Evolutionary conservation across 352 stramenopile species (phyloP).

Genomic region (Phytopythium delawarense): DNA sequence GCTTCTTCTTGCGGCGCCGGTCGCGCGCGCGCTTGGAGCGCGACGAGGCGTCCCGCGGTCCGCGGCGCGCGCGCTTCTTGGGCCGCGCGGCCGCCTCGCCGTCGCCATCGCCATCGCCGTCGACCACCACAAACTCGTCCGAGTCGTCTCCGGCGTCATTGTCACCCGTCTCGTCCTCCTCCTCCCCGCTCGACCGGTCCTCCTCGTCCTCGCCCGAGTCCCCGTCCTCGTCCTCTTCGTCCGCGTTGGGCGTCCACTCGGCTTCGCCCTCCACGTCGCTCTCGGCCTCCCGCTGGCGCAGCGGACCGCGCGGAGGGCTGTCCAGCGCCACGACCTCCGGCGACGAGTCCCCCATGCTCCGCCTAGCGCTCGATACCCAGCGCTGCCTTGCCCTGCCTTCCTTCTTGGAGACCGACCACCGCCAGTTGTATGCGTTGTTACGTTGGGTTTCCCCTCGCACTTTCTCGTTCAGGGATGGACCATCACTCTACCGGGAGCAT

Average conservation of each 20-base stretch:
- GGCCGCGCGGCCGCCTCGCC: conserved; percentile 4
- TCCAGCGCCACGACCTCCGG: conserved; percentile 8
- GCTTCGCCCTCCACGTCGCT: conserved; percentile 21
- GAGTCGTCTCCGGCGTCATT: conserved; percentile 13
- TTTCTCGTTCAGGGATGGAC: conserved; percentile 8
- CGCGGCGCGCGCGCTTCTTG: conserved; percentile 26
- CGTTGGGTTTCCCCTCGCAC: not conserved
- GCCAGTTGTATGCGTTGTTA: not conserved
- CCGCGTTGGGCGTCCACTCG: conserved; percentile 27
- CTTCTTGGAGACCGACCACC: not conserved
- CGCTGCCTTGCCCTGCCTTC: not conserved
- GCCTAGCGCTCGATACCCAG: not conserved
- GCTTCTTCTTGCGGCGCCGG: conserved; percentile 41
- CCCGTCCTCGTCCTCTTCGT: conserved; percentile 3
- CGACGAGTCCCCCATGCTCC: conserved; percentile 15
- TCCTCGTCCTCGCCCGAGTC: conserved; percentile 14
- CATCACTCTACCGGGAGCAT: conserved; percentile 23
- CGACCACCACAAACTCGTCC: conserved; percentile 1
- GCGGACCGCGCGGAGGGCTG: not conserved
- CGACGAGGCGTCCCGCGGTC: conserved; percentile 3
- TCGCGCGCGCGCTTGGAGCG: conserved; percentile 20
- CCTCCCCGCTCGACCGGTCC: conserved; percentile 15
- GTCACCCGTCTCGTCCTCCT: conserved; percentile 20
- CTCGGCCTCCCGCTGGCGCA: not conserved
- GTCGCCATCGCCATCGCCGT: not conserved